phyloP scores from a whole-genome alignment of 148 eudicot genomes.

The Polygonum maritimum region DNA sequence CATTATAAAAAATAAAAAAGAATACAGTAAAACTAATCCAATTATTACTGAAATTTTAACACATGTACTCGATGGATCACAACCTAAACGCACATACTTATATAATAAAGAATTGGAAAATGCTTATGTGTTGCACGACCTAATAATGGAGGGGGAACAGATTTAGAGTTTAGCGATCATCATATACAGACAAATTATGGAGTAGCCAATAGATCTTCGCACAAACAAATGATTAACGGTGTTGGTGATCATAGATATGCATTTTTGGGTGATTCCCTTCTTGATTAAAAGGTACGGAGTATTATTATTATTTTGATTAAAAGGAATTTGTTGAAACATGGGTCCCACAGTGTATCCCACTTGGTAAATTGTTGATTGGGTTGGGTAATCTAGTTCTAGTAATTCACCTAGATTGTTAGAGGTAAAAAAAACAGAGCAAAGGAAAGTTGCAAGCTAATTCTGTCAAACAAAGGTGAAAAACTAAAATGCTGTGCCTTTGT shows the following conservation, averaged over 20 bases:
- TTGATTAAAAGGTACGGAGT: neutral
- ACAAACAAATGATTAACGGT: neutral
- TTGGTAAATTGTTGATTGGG: neutral
- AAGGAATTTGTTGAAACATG: neutral
- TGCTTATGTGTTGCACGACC: neutral
- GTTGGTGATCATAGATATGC: neutral
- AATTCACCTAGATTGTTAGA: no score
- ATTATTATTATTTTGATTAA: neutral
- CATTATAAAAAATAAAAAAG: neutral
- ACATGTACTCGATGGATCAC: no score
- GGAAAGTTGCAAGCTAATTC: no score
- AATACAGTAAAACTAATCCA: neutral
- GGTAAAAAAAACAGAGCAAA: no score
- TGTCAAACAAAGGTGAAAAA: no score
- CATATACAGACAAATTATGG: neutral
- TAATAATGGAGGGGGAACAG: neutral
- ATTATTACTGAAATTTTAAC: neutral
- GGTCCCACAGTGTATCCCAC: conserved; percentile 3
- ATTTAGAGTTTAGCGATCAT: neutral
- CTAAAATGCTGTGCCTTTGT: no score
- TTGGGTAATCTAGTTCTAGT: neutral
- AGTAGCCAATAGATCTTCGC: neutral
- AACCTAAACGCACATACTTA: neutral
- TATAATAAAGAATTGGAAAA: neutral
- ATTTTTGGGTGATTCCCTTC: neutral